Evolutionary conservation across 1,139 yeast genomes (phyloP).

Genomic region (Saccharomycopsis hybrid): DNA sequence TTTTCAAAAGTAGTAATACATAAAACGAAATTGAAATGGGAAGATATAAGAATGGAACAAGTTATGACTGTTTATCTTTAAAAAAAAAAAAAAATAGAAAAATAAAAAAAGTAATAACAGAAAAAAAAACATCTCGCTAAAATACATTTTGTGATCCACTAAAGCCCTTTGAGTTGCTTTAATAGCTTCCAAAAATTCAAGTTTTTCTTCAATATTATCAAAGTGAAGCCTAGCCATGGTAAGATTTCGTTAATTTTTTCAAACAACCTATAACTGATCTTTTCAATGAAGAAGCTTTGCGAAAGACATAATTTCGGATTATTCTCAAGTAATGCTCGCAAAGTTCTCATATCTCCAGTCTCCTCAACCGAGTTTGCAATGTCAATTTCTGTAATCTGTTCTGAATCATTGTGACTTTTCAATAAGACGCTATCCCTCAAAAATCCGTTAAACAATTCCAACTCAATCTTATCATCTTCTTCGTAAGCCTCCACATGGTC

Average conservation of each 20-base stretch:
- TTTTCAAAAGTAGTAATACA: too few species aligned
- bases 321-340: conserved; percentile 34
- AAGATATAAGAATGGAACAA: too few species aligned
- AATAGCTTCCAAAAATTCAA: conserved; percentile 34
- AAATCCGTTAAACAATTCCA: neutral
- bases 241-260: conserved; percentile 48
- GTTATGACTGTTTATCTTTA: too few species aligned
- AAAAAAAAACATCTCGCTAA: too few species aligned
- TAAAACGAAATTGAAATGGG: too few species aligned
- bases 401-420: conserved; percentile 19
- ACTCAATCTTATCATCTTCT: neutral
- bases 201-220: conserved; percentile 34
- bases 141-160: too few species aligned
- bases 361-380: conserved; percentile 18
- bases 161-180: neutral
- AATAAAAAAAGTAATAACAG: too few species aligned
- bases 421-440: too few species aligned
- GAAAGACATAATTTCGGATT: conserved; percentile 57
- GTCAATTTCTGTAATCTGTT: neutral
- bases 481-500: neutral
- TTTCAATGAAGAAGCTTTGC: conserved; percentile 75
- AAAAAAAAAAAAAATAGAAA: too few species aligned
- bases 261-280: conserved; percentile 78
- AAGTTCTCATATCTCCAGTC: conserved; percentile 22
- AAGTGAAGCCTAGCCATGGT: conserved; percentile 50